Conservation (phyloP, 2,329 filamentous ascomycete genomes). For the Fusarium clavum region DNA sequence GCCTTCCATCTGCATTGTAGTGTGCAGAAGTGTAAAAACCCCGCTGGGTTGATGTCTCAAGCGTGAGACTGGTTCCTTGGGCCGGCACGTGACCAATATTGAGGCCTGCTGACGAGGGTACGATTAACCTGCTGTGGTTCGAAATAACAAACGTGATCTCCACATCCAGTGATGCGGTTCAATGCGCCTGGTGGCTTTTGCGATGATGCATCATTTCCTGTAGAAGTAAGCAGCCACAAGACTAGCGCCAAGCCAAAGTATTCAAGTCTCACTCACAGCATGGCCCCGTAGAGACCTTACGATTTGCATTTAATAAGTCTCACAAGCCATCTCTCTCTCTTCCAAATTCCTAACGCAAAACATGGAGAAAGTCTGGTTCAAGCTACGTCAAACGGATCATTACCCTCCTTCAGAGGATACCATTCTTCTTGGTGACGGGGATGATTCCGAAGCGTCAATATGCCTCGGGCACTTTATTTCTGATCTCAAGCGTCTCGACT, state of each 20-base stretch:
- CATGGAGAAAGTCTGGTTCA: constrained; percentile 12
- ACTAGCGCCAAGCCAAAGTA: too few species aligned
- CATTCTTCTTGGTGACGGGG: not conserved
- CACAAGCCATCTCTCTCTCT: not conserved
- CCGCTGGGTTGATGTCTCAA: not conserved
- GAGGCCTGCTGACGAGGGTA: not conserved
- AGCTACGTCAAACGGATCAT: not conserved
- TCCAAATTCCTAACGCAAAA: too few species aligned
- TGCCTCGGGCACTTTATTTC: not conserved
- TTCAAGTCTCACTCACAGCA: too few species aligned
- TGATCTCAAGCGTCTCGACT: not conserved
- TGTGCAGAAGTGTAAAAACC: constrained; percentile 1
- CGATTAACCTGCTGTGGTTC: not conserved
- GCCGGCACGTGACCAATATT: constrained; percentile 1
- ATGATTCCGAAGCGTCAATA: not conserved
- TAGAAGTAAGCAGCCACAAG: too few species aligned
- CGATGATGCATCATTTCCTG: not conserved
- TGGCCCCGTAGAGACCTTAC: not conserved
- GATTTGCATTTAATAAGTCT: accelerated
- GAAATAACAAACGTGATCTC: constrained; percentile 5
- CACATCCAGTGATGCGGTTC: not conserved
- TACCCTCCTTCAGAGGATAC: accelerated
- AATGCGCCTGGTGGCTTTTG: constrained; percentile 5
- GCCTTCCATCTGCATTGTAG: not conserved
- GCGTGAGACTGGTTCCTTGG: not conserved